Base-by-base conservation (phyloP, 2,329 filamentous ascomycete species). In the Lecanicillium sp. region DNA sequence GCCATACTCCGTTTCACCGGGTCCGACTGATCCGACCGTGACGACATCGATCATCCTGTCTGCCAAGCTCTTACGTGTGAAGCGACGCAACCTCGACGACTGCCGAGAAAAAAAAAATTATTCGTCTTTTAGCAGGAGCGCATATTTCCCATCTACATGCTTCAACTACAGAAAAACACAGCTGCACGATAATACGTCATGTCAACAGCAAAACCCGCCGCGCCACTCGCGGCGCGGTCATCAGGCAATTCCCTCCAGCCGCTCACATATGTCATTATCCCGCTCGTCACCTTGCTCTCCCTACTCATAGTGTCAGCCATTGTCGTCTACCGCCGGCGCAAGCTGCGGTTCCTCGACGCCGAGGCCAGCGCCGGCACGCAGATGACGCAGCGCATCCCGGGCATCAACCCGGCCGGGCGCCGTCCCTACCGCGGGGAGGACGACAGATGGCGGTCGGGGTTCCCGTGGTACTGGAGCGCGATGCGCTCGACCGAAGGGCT, bases 231-330 rank as follows among this genome's bases (percentile, higher is more conserved):
- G 6, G 6, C 38, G 3, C 40, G 35, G 7, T 21, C 44, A n/a
- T 10, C 36, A 2, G 17, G 10, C 35, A 46, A 20, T 15, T 17
- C 23, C 1, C n/a, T 47, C 51, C 71, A 74, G 55, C 77, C 77
- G 54, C 77, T 81, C 61, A 69, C 77, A 55, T 81, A 79, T 65
- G 69, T 83, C 40, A 69, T 76, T 21, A 66, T 81, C 20, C 66
- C 73, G 11, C 56, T 78, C 41, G 62, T 70, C 48, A 59, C 76
- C 50, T 66, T 73, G 38, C 60, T 71, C 4, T 49, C 75, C 4
- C 40, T 74, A 24, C 63, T 60, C 46, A 49, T 68, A 37, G 53
- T 67, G 20, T 59, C 66, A 12, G 54, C 68, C 14, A 68, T 73
- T 52, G 59, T 75, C 37, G 63, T 76, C 43, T 63, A 73, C 44